Evolutionary conservation across 331 rosid genomes (phyloP).

Genomic region (Acacia concinna): DNA sequence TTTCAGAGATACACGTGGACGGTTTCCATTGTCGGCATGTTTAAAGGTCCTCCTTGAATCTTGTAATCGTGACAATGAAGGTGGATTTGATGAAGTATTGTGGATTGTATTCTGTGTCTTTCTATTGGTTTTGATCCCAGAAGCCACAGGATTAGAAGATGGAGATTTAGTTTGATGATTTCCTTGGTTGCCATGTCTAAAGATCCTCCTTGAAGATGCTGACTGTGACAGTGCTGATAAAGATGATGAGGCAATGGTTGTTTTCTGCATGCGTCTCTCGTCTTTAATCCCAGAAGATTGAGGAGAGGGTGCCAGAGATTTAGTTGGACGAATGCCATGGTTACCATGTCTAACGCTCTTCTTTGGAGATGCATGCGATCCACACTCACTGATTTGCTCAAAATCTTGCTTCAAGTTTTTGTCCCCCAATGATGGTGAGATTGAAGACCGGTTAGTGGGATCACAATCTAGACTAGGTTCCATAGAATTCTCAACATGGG

Average conservation of each 20-base stretch:
- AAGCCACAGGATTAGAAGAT: slow-evolving; percentile 9
- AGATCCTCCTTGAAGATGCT: slow-evolving; percentile 39
- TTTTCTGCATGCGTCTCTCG: slow-evolving; percentile 31
- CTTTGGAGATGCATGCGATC: slow-evolving; percentile 35
- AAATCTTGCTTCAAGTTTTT: slow-evolving; percentile 38
- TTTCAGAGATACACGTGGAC: slow-evolving; percentile 8
- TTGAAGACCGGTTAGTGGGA: slow-evolving; percentile 26
- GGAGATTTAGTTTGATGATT: slow-evolving; percentile 14
- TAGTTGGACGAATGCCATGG: slow-evolving; percentile 28
- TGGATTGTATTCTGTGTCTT: slow-evolving; percentile 5
- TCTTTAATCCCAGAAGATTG: slow-evolving; percentile 29
- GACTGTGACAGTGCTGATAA: slow-evolving; percentile 31
- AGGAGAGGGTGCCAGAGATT: slow-evolving; percentile 17
- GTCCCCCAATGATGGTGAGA: slow-evolving; percentile 28
- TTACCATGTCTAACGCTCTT: slow-evolving; percentile 37
- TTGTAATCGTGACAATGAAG: slow-evolving; percentile 25
- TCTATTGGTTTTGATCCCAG: slow-evolving; percentile 40
- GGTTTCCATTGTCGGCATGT: slow-evolving; percentile 30
- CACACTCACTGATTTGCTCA: slow-evolving; percentile 33
- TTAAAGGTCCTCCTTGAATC: slow-evolving; percentile 43
- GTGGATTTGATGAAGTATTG: slow-evolving; percentile 21
- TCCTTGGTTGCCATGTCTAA: slow-evolving; percentile 35
- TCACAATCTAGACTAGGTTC: slow-evolving; percentile 36
- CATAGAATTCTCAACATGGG: slow-evolving; percentile 34
- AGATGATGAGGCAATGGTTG: slow-evolving; percentile 22